These are phyloP conservation scores for Bipolaris sorokiniana DNA, from an alignment of 2,329 filamentous ascomycete species.

Conservation along the genomic window DNA sequence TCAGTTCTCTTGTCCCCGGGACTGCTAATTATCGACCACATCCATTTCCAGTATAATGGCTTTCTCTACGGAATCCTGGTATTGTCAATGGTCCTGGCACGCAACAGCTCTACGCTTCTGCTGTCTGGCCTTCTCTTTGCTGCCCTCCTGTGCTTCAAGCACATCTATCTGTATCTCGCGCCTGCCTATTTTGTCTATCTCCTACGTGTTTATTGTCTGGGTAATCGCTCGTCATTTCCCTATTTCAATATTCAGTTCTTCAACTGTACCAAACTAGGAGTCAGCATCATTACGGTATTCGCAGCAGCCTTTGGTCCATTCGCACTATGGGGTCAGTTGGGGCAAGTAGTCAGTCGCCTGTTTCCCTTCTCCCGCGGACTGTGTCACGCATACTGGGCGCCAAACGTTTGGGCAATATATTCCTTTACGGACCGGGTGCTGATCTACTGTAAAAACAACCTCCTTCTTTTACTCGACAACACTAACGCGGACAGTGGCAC, in stretches of 20 bases:
- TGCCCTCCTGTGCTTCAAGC: slow-evolving; percentile 87
- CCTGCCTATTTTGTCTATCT: slow-evolving; percentile 96
- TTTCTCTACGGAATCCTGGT: slow-evolving; percentile 92
- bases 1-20: slow-evolving; percentile 92
- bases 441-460: slow-evolving; percentile 70
- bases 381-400: slow-evolving; percentile 98
- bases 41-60: slow-evolving; percentile 99
- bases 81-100: slow-evolving; percentile 82
- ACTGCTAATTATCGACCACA: slow-evolving; percentile 95
- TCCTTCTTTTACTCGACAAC: background rate
- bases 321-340: slow-evolving; percentile 77
- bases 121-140: slow-evolving; percentile 84
- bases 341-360: slow-evolving; percentile 80
- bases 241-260: slow-evolving; percentile 69
- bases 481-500: slow-evolving; percentile 67
- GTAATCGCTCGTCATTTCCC: slow-evolving; percentile 75
- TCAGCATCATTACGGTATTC: slow-evolving; percentile 73
- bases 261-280: slow-evolving; percentile 84
- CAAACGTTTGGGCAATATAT: slow-evolving; percentile 96
- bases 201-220: slow-evolving; percentile 86
- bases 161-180: slow-evolving; percentile 96
- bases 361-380: slow-evolving; percentile 94
- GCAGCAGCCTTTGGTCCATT: slow-evolving; percentile 90
- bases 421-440: slow-evolving; percentile 85
- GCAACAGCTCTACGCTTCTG: slow-evolving; percentile 75